Conservation (phyloP, 306 rosid species). For the Glycine tomentella region DNA sequence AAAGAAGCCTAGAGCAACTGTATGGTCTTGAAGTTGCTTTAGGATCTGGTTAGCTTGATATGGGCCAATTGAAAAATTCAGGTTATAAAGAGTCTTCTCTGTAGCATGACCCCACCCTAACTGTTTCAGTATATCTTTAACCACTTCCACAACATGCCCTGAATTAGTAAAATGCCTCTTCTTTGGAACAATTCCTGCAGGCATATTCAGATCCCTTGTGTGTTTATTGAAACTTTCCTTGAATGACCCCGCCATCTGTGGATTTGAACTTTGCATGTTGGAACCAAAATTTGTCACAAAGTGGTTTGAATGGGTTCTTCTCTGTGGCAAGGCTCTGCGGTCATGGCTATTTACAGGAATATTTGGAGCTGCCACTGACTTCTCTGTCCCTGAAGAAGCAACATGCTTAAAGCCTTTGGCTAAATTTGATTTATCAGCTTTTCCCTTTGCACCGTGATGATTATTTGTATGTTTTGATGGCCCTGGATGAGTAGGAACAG, state of each 20-base stretch:
- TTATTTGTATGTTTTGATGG: conserved; percentile 55
- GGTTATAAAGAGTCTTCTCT: conserved; percentile 73
- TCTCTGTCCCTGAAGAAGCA: conserved; percentile 55
- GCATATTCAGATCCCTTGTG: conserved; percentile 57
- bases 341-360: conserved; percentile 53
- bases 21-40: conserved; percentile 79
- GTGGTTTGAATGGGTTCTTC: conserved; percentile 56
- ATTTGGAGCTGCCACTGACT: conserved; percentile 51
- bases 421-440: conserved; percentile 54
- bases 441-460: conserved; percentile 62
- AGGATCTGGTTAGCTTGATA: conserved; percentile 91
- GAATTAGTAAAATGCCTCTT: conserved; percentile 53
- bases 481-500: conserved; percentile 52
- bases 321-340: conserved; percentile 56
- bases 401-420: conserved; percentile 58
- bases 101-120: conserved; percentile 76
- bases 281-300: conserved; percentile 58
- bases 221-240: conserved; percentile 59
- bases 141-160: conserved; percentile 63
- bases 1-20: conserved; percentile 81
- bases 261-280: conserved; percentile 51
- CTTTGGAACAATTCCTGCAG: conserved; percentile 52
- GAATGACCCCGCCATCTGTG: conserved; percentile 47
- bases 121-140: conserved; percentile 66
- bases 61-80: conserved; percentile 70